Percentiles rank a stretch among this genome's conserved stretches.
These are phyloP conservation scores for Deinandra increscens DNA, from an alignment of 129 eudicot genomes.

Conservation along the genomic window DNA sequence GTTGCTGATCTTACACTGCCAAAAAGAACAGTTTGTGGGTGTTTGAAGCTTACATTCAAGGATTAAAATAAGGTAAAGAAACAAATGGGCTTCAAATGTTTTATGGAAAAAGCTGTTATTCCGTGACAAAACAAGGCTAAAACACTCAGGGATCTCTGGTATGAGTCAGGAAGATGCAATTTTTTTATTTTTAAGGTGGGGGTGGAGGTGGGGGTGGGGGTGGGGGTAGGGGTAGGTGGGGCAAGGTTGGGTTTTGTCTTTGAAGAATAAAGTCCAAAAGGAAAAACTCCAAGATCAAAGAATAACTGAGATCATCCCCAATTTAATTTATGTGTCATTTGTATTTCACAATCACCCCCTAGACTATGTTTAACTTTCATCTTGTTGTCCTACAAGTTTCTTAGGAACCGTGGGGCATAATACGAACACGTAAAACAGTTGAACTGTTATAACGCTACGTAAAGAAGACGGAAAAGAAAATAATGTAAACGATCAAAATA, in stretches of 20 bases:
- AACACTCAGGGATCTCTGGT: conserved; percentile 38
- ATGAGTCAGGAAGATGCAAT: conserved; percentile 40
- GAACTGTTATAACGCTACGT: too few relatives aligned
- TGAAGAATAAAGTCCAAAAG: conserved; percentile 37
- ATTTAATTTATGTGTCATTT: conserved; percentile 24
- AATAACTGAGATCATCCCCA: conserved; percentile 46
- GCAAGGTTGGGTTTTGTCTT: conserved; percentile 33
- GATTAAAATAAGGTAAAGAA: conserved; percentile 16
- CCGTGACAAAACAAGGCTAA: conserved; percentile 29
- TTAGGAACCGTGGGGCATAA: too few relatives aligned
- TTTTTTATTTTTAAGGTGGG: conserved; percentile 6
- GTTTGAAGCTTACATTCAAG: conserved; percentile 36
- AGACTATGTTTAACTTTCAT: background rate
- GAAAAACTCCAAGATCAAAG: conserved; percentile 31
- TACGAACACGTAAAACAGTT: too few relatives aligned
- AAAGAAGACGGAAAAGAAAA: too few relatives aligned
- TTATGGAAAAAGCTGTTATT: conserved; percentile 39
- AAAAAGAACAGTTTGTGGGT: conserved; percentile 31
- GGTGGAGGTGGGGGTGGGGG: background rate
- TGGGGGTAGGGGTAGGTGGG: background rate
- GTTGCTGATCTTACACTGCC: conserved; percentile 18
- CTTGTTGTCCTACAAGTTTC: background rate
- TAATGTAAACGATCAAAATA: too few relatives aligned
- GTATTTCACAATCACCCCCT: conserved; percentile 7
- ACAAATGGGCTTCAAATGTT: conserved; percentile 28